Evolutionary conservation across 441 rosid genomes (phyloP), one percentile per base, ranked within the genome.

Genomic region (Jatropha multifida): DNA sequence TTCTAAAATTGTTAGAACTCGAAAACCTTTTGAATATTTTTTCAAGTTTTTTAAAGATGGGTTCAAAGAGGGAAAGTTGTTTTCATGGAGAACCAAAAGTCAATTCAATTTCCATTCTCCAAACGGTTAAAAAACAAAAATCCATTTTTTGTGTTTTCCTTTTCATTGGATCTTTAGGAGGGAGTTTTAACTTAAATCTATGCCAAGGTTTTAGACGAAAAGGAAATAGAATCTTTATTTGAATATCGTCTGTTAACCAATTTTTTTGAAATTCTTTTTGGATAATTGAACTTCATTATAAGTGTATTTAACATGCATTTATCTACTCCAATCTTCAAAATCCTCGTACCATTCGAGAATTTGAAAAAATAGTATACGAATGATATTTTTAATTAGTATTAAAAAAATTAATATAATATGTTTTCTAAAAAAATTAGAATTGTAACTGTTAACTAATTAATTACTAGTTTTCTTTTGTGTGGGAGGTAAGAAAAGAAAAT

Each of bases 121-220:
- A 41, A 41, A 41, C 44, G 3, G 7, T 51, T 14, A 51, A 51
- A 51, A 51, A 51, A 9, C 20, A 17, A n/a, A 55, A n/a, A 55
- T 5, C 26, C 26, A 2, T n/a, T 55, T 55, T 55, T 15, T 17
- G 20, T 0, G 26, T 62, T 62, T 32, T 17, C n/a, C 32, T 62
- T 62, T 62, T 62, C 66, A 62, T 62, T 37, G 66, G 66, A 37
- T 62, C 66, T 37, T 62, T 41, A 18, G 38, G 23, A 40, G 69
- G 52, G 52, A 65, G 2, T 65, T 41, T 65, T 42, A n/a, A 65
- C 69, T 65, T 65, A 44, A 52, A 65, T 65, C 3, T 65, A 27
- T 65, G 52, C 37, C 52, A 65, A 41, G 37, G 52, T 65, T 65
- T 65, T 65, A 65, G 69, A 65, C 5, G 17, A 65, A 65, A 65